These are phyloP conservation scores for Xylaria grammica DNA, from an alignment of 495 filamentous ascomycete species.

Conservation along the genomic window DNA sequence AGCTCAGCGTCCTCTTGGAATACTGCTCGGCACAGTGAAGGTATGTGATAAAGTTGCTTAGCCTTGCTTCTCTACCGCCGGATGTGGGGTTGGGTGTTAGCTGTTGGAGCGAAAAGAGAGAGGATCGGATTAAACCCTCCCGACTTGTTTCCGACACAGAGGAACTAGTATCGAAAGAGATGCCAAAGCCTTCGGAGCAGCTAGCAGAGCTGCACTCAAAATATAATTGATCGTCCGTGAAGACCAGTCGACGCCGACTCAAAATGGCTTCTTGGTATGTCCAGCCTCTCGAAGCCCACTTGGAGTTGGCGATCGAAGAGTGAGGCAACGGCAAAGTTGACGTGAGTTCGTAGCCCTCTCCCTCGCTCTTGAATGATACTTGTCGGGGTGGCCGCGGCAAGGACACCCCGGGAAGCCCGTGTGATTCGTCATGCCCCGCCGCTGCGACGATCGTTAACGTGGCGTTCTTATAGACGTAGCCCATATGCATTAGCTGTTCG, in stretches of 20 bases:
- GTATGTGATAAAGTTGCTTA: slow-evolving; percentile 3
- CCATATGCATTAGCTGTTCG: slow-evolving; percentile 38
- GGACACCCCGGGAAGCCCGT: slow-evolving; percentile 39
- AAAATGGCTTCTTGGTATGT: slow-evolving; percentile 49
- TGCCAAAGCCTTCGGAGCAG: slow-evolving; percentile 24
- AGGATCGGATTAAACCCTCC: neutral
- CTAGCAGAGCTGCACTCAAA: slow-evolving; percentile 43
- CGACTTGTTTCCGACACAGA: neutral
- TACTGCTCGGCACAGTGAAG: slow-evolving; percentile 24
- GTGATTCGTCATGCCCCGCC: slow-evolving; percentile 31
- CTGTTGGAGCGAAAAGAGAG: neutral
- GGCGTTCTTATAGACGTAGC: slow-evolving; percentile 33
- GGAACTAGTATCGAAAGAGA: neutral
- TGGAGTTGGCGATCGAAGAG: slow-evolving; percentile 18
- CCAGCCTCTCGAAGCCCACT: slow-evolving; percentile 46
- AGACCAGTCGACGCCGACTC: slow-evolving; percentile 38
- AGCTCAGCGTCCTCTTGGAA: slow-evolving; percentile 30
- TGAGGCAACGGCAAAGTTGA: slow-evolving; percentile 20
- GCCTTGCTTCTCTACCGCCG: neutral
- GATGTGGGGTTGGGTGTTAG: neutral
- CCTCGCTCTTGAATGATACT: neutral
- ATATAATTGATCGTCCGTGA: slow-evolving; percentile 42
- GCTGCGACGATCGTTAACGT: slow-evolving; percentile 39
- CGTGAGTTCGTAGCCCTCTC: slow-evolving; percentile 20
- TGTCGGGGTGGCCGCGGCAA: slow-evolving; percentile 3